Conservation (phyloP, 2,329 filamentous ascomycete species). For the Nemania sp. region DNA sequence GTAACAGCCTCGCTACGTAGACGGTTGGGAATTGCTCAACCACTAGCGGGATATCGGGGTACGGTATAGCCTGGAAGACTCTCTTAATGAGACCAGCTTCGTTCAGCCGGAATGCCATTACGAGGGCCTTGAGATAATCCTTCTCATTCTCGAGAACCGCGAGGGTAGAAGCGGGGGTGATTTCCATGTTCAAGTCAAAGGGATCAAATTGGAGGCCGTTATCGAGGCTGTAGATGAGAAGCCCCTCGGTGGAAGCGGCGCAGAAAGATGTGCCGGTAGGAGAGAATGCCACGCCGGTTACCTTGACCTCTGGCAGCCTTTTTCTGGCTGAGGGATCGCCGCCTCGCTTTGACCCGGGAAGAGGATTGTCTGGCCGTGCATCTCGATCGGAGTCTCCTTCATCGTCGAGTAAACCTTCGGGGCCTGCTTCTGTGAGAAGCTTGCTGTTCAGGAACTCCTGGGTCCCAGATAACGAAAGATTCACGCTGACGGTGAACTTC, state of each 20-base stretch:
- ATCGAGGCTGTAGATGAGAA: slow-evolving; percentile 92
- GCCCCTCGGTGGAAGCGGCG: slow-evolving; percentile 90
- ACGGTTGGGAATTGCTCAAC: slow-evolving; percentile 80
- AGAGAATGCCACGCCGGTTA: slow-evolving; percentile 83
- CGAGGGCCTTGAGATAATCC: slow-evolving; percentile 87
- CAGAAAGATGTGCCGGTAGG: slow-evolving; percentile 91
- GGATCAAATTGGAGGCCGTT: slow-evolving; percentile 86
- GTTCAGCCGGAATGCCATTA: slow-evolving; percentile 97
- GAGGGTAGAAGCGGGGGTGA: slow-evolving; percentile 86
- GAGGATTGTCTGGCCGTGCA: slow-evolving; percentile 74
- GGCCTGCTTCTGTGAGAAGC: slow-evolving; percentile 86
- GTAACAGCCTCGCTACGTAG: slow-evolving; percentile 82
- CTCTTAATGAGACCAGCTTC: slow-evolving; percentile 79
- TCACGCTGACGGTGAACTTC: slow-evolving; percentile 94
- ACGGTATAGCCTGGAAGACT: slow-evolving; percentile 83
- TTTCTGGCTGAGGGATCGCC: slow-evolving; percentile 79
- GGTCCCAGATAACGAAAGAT: slow-evolving; percentile 92
- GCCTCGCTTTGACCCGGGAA: slow-evolving; percentile 86
- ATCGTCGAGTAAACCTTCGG: slow-evolving; percentile 81
- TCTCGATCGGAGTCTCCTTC: slow-evolving; percentile 86
- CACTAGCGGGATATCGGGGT: slow-evolving; percentile 74
- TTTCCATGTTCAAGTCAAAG: slow-evolving; percentile 91
- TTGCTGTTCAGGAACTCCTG: slow-evolving; percentile 97
- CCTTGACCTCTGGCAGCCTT: slow-evolving; percentile 79
- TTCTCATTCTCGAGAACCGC: slow-evolving; percentile 66